Base-by-base conservation (phyloP, 2,329 filamentous ascomycete genomes). In the Allantophomopsis cytisporea region DNA sequence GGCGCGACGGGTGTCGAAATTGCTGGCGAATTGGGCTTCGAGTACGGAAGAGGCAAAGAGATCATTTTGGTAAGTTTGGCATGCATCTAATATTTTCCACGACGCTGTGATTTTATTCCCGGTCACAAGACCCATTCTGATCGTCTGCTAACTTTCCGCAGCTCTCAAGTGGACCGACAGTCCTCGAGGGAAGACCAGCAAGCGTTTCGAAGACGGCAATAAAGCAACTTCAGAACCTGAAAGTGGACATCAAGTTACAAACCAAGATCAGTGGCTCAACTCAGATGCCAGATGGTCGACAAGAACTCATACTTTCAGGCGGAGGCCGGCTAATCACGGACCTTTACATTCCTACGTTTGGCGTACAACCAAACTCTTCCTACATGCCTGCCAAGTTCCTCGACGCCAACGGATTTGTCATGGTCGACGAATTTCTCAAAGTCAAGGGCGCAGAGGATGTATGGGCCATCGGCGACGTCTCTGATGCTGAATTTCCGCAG, bases 101-200 rank as follows among this genome's bases (percentile, higher is more conserved):
- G n/a, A n/a, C 15, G 15, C 5, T 18, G 13, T 15, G 35, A 15
- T 6, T 17, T 33, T 12, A 32, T 20, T 11, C 18, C 5, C 13
- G 15, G 21, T 23, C 18, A n/a, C 7, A 36, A n/a, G n/a, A n/a
- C n/a, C n/a, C n/a, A 20, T 20, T 4, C 7, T 20, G 7, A 20
- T 20, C 18, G 7, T 7, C 7, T 20, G 18, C 18, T 20, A 20
- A 20, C 18, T 7, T 20, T 20, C 18, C 7, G 18, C 13, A 32
- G 32, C 50, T 59, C 15, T 67, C 73, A 35, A 78, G 76, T 54
- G 65, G 68, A 4, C 64, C 65, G 32, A 76, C 64, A 53, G 47
- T 78, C 4, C 65, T 68, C 1, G 51, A 48, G 5, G 50, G 53
- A 34, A 56, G 68, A 11, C 48, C 47, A 7, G 33, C 44, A 10